Evolutionary conservation across 306 rosid species (phyloP).

Genomic region (Nissolia schottii): DNA sequence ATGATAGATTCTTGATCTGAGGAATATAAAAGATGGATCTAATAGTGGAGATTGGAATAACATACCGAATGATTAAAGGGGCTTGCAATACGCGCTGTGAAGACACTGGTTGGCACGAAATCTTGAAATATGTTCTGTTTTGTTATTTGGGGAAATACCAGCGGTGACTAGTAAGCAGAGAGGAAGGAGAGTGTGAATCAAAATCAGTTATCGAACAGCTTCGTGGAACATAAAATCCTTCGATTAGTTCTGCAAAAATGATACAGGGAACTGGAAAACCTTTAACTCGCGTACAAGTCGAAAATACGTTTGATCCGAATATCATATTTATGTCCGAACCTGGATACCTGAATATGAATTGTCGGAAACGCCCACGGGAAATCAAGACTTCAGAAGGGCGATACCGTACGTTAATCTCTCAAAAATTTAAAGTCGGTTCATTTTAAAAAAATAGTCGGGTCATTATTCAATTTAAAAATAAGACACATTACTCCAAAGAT

Average conservation of each 20-base stretch:
- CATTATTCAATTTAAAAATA: too few relatives aligned
- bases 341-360: not conserved
- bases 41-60: constrained; percentile 6
- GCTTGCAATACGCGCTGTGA: not conserved
- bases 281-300: not conserved
- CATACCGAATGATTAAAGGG: not conserved
- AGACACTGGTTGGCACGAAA: not conserved
- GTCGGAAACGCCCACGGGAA: not conserved
- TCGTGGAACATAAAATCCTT: not conserved
- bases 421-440: too few relatives aligned
- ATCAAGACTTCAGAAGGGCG: not conserved
- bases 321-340: not conserved
- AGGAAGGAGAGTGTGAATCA: not conserved
- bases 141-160: not conserved
- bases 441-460: too few relatives aligned
- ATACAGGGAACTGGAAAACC: not conserved
- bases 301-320: not conserved
- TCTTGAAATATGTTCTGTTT: not conserved
- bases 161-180: constrained; percentile 10
- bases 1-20: constrained; percentile 9
- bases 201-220: not conserved
- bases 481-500: too few relatives aligned
- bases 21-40: constrained; percentile 18
- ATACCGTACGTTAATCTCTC: too few relatives aligned
- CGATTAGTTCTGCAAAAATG: not conserved